phyloP scores from a whole-genome alignment of 192 early-diverging fungal species.

The Coemansia sp. region DNA sequence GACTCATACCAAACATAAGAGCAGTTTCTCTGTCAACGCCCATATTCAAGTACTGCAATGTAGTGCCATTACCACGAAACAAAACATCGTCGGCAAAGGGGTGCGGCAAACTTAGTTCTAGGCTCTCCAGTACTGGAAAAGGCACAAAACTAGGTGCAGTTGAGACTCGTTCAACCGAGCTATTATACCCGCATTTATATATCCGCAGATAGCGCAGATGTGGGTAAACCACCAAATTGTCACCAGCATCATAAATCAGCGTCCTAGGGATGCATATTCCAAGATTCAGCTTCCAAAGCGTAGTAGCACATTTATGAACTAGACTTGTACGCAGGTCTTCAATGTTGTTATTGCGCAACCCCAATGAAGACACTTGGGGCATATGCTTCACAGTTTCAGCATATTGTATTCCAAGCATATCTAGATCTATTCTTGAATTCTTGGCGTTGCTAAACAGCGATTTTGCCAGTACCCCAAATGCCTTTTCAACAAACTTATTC shows the following conservation, averaged over 20 bases:
- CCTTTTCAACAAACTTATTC: neutral
- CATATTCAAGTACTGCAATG: neutral
- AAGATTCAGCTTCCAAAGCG: neutral
- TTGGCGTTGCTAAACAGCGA: neutral
- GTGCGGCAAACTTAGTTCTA: neutral
- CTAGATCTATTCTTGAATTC: neutral
- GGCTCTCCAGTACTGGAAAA: neutral
- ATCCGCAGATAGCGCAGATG: neutral
- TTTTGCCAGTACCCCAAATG: neutral
- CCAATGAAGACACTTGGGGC: neutral
- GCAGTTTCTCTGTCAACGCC: neutral
- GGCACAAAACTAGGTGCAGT: neutral
- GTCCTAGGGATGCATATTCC: neutral
- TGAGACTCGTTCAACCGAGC: neutral
- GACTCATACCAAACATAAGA: neutral
- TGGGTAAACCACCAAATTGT: neutral
- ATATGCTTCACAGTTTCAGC: neutral
- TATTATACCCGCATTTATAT: neutral
- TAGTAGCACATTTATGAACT: neutral
- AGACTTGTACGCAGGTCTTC: neutral
- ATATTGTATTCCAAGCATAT: neutral
- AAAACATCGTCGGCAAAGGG: conserved; percentile 9
- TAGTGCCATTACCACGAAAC: conserved; percentile 8
- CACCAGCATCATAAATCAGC: neutral
- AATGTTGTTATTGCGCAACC: neutral